phyloP scores from a whole-genome alignment of 2,329 filamentous ascomycete genomes.

The Scytalidium lignicola region DNA sequence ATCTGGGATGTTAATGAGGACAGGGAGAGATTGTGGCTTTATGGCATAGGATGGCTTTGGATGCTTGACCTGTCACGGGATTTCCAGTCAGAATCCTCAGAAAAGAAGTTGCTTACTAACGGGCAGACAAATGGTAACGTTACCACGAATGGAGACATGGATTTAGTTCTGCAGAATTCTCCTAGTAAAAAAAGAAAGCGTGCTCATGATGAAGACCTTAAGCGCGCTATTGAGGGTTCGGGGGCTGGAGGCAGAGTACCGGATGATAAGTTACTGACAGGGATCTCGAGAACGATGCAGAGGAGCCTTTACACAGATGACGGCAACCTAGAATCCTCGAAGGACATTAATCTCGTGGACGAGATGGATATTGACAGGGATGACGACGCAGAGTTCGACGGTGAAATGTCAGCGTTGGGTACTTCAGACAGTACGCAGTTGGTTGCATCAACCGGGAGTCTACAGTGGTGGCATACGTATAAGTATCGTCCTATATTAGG shows the following conservation, averaged over 20 bases:
- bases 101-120: constrained; percentile 31
- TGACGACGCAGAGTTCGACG: constrained; percentile 17
- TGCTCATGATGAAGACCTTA: constrained; percentile 17
- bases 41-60: constrained; percentile 78
- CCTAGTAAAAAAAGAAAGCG: constrained; percentile 24
- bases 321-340: constrained; percentile 29
- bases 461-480: constrained; percentile 67
- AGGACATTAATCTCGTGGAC: constrained; percentile 32
- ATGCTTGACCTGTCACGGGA: constrained; percentile 85
- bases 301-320: constrained; percentile 35
- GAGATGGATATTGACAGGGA: constrained; percentile 30
- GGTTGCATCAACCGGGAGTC: constrained; percentile 7
- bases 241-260: constrained; percentile 52
- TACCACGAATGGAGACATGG: not conserved
- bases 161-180: constrained; percentile 4
- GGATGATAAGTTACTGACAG: constrained; percentile 23
- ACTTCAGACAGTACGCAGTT: not conserved
- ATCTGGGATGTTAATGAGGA: constrained; percentile 66
- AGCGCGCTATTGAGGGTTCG: constrained; percentile 29
- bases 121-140: constrained; percentile 10
- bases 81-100: constrained; percentile 37
- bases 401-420: not conserved
- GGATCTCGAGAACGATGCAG: constrained; percentile 33
- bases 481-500: constrained; percentile 95
- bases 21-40: constrained; percentile 74